Evolutionary conservation across 129 eudicot genomes (phyloP).

Genomic region (Chrysanthemum seticuspe): DNA sequence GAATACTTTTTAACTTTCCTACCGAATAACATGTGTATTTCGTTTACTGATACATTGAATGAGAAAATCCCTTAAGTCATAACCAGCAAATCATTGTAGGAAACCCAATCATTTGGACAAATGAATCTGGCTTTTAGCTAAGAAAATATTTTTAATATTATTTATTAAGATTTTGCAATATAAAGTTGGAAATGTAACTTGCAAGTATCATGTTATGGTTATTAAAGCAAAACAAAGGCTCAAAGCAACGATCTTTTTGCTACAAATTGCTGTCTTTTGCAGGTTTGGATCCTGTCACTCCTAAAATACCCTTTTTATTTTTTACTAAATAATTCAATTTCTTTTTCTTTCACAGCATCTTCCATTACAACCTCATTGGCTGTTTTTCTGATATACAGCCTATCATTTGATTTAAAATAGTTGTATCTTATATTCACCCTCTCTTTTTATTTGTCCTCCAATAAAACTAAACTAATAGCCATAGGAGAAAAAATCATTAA

Average conservation of each 20-base stretch:
- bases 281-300: conserved; percentile 31
- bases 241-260: conserved; percentile 40
- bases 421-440: too few relatives aligned
- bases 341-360: conserved; percentile 10
- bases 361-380: conserved; percentile 19
- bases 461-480: too few relatives aligned
- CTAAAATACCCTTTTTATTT: background rate
- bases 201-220: conserved; percentile 36
- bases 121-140: conserved; percentile 1
- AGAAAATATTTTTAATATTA: background rate
- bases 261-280: conserved; percentile 37
- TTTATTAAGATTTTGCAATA: conserved; percentile 1
- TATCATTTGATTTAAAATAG: background rate
- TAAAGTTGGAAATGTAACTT: conserved; percentile 37
- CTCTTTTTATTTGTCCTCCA: too few relatives aligned
- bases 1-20: too few relatives aligned
- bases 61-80: conserved; percentile 15
- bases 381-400: conserved; percentile 4
- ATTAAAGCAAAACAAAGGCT: conserved; percentile 36
- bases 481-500: too few relatives aligned
- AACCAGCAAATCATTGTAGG: conserved; percentile 10
- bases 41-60: background rate
- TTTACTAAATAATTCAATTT: background rate
- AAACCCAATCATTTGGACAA: conserved; percentile 24
- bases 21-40: too few relatives aligned